Conservation (phyloP, 2,329 filamentous ascomycete genomes). For the Clarireedia hainanense region DNA sequence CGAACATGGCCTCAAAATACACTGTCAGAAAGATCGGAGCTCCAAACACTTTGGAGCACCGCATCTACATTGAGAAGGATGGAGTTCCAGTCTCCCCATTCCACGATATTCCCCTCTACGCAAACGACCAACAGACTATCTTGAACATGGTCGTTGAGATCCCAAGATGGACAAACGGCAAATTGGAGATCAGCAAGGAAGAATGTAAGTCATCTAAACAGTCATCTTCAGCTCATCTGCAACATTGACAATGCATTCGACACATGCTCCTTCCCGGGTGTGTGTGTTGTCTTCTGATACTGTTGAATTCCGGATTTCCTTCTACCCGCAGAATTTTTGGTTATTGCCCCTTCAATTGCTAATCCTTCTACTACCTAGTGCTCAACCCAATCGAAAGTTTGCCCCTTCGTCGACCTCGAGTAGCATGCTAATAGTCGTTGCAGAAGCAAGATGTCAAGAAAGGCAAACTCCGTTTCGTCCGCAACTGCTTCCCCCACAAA, state of each 20-base stretch:
- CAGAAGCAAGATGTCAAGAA: slow-evolving; percentile 97
- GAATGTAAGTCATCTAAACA: slow-evolving; percentile 32
- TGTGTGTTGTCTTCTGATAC: background rate
- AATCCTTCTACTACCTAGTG: background rate
- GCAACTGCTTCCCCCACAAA: slow-evolving; percentile 99
- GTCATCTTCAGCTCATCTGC: too few relatives aligned
- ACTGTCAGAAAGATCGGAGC: slow-evolving; percentile 78
- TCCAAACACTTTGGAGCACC: slow-evolving; percentile 91
- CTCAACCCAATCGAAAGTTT: slow-evolving; percentile 10
- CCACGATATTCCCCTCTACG: slow-evolving; percentile 97
- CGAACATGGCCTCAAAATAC: slow-evolving; percentile 45
- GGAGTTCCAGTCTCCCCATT: slow-evolving; percentile 88
- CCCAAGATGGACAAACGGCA: slow-evolving; percentile 98
- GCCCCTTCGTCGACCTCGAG: background rate
- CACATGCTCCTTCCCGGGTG: too few relatives aligned
- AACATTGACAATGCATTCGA: too few relatives aligned
- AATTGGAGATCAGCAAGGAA: slow-evolving; percentile 74
- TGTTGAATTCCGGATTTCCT: background rate
- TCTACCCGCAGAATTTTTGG: background rate
- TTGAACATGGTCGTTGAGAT: slow-evolving; percentile 99
- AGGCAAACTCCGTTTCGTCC: slow-evolving; percentile 97
- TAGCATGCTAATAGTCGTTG: background rate
- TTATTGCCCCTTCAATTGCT: background rate
- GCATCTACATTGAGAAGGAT: slow-evolving; percentile 97
- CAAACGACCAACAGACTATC: slow-evolving; percentile 90